A percentile compares a stretch with the other conserved stretches of the same genome.
phyloP scores from a whole-genome alignment of 225 moss, liverwort and hornwort genomes.

The Rhytidiadelphus loreus region DNA sequence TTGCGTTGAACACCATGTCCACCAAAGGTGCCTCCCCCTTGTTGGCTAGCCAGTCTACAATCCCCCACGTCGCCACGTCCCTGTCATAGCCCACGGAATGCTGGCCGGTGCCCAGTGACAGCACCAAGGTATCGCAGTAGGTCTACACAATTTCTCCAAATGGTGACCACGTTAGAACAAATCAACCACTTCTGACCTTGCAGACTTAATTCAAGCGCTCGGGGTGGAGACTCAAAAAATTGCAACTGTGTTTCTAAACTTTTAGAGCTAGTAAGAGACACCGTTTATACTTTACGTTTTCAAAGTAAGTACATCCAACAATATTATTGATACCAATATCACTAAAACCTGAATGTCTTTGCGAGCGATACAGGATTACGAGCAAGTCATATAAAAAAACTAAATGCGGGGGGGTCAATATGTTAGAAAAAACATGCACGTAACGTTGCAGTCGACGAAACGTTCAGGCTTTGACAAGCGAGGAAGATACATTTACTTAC shows the following conservation, averaged over 20 bases:
- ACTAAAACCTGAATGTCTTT: not conserved
- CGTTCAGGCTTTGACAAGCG: not conserved
- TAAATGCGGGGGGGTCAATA: not conserved
- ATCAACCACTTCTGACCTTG: not conserved
- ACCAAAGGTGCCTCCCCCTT: not conserved
- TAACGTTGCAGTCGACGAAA: not conserved
- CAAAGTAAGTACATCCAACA: not conserved
- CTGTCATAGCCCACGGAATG: not conserved
- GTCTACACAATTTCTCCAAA: not conserved
- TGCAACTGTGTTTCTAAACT: not conserved
- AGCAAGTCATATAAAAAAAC: not conserved
- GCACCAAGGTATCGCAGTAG: not conserved
- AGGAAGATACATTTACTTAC: not conserved
- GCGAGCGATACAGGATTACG: not conserved
- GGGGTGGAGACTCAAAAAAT: not conserved
- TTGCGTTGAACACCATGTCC: not conserved
- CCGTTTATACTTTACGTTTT: not conserved
- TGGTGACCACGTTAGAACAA: not conserved
- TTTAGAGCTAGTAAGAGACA: not conserved
- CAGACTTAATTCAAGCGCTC: not conserved
- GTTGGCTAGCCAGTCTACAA: not conserved
- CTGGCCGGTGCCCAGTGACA: not conserved
- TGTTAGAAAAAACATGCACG: not conserved
- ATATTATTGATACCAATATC: not conserved
- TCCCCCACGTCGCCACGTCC: not conserved